These are phyloP conservation scores for Kodamaea laetipori DNA, from an alignment of 805 yeast genomes.

Conservation along the genomic window DNA sequence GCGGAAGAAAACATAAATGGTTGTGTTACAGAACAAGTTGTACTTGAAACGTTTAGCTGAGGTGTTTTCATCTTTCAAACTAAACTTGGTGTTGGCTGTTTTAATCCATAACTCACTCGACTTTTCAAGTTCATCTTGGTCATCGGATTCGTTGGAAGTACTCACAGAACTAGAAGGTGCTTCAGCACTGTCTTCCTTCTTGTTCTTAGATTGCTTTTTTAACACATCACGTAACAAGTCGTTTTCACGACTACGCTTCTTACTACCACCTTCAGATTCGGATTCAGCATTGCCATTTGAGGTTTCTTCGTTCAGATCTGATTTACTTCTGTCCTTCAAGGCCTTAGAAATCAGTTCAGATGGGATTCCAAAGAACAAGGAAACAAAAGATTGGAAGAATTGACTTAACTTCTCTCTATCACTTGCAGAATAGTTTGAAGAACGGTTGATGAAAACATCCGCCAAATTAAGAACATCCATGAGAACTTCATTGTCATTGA, in stretches of 20 bases:
- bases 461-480: slow-evolving; percentile 73
- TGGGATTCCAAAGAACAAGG: slow-evolving; percentile 68
- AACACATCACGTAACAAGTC: slow-evolving; percentile 63
- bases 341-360: slow-evolving; percentile 48
- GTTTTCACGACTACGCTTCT: slow-evolving; percentile 54
- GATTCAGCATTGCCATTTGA: slow-evolving; percentile 18
- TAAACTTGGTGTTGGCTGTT: slow-evolving; percentile 32
- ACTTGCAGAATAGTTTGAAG: slow-evolving; percentile 72
- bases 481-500: slow-evolving; percentile 67
- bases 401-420: slow-evolving; percentile 78
- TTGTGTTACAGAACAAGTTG: slow-evolving; percentile 85
- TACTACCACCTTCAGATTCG: slow-evolving; percentile 27
- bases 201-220: slow-evolving; percentile 49
- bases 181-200: slow-evolving; percentile 36
- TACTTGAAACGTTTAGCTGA: slow-evolving; percentile 52
- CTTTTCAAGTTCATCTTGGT: slow-evolving; percentile 33
- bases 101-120: slow-evolving; percentile 48
- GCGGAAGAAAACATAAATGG: slow-evolving; percentile 87
- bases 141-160: slow-evolving; percentile 38
- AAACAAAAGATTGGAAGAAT: slow-evolving; percentile 68
- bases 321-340: slow-evolving; percentile 25
- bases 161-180: slow-evolving; percentile 27
- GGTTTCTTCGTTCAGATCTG: slow-evolving; percentile 15
- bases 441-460: slow-evolving; percentile 66
- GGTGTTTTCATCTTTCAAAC: slow-evolving; percentile 27